Evolutionary conservation across 225 moss, liverwort and hornwort genomes (phyloP), one percentile per base, ranked within the genome.

Genomic region (Bryum argenteum): DNA sequence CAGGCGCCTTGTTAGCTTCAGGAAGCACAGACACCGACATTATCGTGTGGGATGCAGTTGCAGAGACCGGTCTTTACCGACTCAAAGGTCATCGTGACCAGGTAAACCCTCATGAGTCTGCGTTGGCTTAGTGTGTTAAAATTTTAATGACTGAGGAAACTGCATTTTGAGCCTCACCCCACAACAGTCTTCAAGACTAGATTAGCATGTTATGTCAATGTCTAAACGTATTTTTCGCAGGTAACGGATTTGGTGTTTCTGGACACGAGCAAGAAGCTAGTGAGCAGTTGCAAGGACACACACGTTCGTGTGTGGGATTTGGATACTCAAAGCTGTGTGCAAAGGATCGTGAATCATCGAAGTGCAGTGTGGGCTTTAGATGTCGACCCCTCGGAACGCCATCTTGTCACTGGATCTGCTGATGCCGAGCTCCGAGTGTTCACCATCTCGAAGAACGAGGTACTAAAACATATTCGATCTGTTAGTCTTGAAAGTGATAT

Each of bases 221-320:
- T n/a, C n/a, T n/a, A n/a, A n/a, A n/a, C n/a, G n/a, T n/a, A n/a
- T n/a, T n/a, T n/a, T n/a, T 66, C 43, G 50, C 89, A 98, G 98
- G 86, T 98, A 61, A 94, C 94, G 56, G 94, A 94, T 81, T 80
- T 98, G 59, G 82, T 94, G 38, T 92, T 98, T 61, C 53, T 98
- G 82, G 92, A 91, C 61, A 86, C 70, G 69, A 82, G 81, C 55
- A 94, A 92, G 81, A 87, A 91, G 57, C 78, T 98, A 39, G 88
- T 94, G 60, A 98, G 91, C 78, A 81, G 86, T 74, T 91, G 88
- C 33, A 98, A 98, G 84, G 98, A 98, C 65, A 89, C 92, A 10
- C 89, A 91, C 63, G 84, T 94, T 43, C 94, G 98, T 11, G 94
- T 98, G 48, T 98, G 98, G 98, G 98, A 98, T 81, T 70, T 98